Conservation (phyloP, 2,329 filamentous ascomycete genomes). For the Phyllosticta citribraziliensis region DNA sequence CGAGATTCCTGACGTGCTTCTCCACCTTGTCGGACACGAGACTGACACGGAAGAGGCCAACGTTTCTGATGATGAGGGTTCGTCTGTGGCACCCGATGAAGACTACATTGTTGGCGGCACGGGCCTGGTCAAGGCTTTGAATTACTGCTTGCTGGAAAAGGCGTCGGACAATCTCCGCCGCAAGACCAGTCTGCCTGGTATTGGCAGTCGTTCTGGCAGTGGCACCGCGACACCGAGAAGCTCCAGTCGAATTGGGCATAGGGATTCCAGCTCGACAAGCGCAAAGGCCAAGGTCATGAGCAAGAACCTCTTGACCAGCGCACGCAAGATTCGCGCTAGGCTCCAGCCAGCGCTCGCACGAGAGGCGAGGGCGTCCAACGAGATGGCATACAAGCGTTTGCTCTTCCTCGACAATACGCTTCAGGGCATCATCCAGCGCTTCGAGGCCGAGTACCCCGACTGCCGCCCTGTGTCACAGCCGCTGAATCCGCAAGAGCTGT, state of each 20-base stretch:
- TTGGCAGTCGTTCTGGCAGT: constrained; percentile 31
- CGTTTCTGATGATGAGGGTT: constrained; percentile 46
- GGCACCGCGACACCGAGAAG: constrained; percentile 46
- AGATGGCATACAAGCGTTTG: constrained; percentile 69
- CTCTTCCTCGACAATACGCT: constrained; percentile 83
- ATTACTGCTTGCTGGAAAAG: constrained; percentile 80
- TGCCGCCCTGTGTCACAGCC: constrained; percentile 46
- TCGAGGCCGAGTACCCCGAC: constrained; percentile 93
- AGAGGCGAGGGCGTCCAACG: constrained; percentile 60
- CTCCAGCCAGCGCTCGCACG: constrained; percentile 75
- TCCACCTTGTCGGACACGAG: constrained; percentile 69
- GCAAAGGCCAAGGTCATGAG: constrained; percentile 84
- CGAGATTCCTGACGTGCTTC: constrained; percentile 70
- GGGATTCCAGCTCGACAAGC: constrained; percentile 24
- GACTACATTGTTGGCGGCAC: constrained; percentile 95
- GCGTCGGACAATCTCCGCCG: constrained; percentile 43
- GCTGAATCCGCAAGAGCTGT: constrained; percentile 13
- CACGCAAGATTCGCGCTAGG: constrained; percentile 75
- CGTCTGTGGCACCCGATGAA: constrained; percentile 66
- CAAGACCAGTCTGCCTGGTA: constrained; percentile 9
- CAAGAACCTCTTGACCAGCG: constrained; percentile 76
- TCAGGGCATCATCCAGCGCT: constrained; percentile 83
- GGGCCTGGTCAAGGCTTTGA: constrained; percentile 86
- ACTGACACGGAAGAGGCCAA: constrained; percentile 29
- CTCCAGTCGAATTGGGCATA: constrained; percentile 6